Evolutionary conservation across 805 yeast genomes (phyloP).

Genomic region (Pichia nanzhaoensis): DNA sequence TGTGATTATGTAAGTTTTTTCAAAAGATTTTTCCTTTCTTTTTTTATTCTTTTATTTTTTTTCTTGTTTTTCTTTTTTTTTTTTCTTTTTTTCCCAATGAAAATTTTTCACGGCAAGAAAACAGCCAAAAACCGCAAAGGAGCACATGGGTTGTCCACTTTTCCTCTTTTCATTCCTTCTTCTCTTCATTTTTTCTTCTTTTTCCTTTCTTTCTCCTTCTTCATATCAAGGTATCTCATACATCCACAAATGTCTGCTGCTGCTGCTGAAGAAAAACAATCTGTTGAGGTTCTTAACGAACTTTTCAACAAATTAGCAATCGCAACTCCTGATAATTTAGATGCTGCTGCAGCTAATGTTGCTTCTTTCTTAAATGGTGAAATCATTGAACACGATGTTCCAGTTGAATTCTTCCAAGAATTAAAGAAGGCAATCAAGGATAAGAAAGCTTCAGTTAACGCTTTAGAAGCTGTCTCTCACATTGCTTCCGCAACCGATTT

Average conservation of each 20-base stretch:
- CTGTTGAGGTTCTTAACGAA: constrained; percentile 82
- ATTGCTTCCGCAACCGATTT: constrained; percentile 79
- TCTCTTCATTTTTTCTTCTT: too few relatives aligned
- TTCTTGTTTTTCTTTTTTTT: too few relatives aligned
- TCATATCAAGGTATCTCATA: background rate
- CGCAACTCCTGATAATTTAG: constrained; percentile 78
- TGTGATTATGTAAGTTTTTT: too few relatives aligned
- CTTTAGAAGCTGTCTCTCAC: constrained; percentile 76
- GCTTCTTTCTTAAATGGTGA: constrained; percentile 93
- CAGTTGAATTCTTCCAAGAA: constrained; percentile 76
- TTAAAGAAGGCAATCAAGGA: constrained; percentile 68
- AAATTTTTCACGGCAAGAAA: too few relatives aligned
- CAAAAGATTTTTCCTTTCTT: too few relatives aligned
- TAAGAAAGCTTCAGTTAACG: constrained; percentile 80
- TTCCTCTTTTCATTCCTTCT: too few relatives aligned
- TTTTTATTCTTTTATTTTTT: too few relatives aligned
- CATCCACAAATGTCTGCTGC: constrained; percentile 13
- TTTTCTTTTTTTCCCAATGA: too few relatives aligned
- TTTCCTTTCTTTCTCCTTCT: background rate
- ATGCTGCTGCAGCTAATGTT: constrained; percentile 80
- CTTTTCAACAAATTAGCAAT: constrained; percentile 88
- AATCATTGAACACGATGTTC: constrained; percentile 97
- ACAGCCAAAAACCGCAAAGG: too few relatives aligned
- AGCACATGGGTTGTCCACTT: too few relatives aligned
- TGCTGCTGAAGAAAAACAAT: constrained; percentile 55